Evolutionary conservation across 257 asterid genomes (phyloP), one percentile per base, ranked within the genome.

Genomic region (Henckelia pumila): DNA sequence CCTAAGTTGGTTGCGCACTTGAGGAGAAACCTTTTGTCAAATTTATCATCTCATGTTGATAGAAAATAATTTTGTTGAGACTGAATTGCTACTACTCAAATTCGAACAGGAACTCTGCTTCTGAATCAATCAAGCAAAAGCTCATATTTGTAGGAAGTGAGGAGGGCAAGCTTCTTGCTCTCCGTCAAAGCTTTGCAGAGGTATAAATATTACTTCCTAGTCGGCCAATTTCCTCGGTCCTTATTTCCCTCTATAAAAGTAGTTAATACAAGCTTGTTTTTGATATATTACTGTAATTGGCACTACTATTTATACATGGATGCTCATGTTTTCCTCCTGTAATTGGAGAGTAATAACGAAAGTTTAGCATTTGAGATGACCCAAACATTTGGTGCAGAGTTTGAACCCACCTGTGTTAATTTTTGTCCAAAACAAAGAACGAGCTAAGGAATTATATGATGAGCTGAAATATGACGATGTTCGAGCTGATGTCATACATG

Each of bases 111-210:
- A 92, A 92, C 72, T 80, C 98, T 29, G 98, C 98, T 37, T 92
- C 95, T 59, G 91, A 87, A 63, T 73, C 88, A 26, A 83, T 94
- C 72, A 88, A 88, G 81, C 99, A 94, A 78, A 84, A 83, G 76
- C 83, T 94, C 68, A 76, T 82, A 35, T 94, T 71, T 65, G 99
- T 87, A 19, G 99, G 99, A 69, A 94, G 96, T 61, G 99, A 94
- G 82, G 96, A 94, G 80, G 99, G 99, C 66, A 94, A 91, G 77
- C 88, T 88, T 73, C 77, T 88, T 61, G 99, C 95, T 68, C 96
- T 94, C 81, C 97, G 87, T 40, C 99, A 91, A 82, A 77, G 85
- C 77, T 92, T 92, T 82, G 75, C 83, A 32, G 89, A 89, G 95
- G 98, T 89, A 85, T 61, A 67, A 19, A 30, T 66, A 52, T 73